Evolutionary conservation across 2,329 filamentous ascomycete genomes (phyloP), one percentile per base, ranked within the genome.

Genomic region (Tolypocladium tropicale): DNA sequence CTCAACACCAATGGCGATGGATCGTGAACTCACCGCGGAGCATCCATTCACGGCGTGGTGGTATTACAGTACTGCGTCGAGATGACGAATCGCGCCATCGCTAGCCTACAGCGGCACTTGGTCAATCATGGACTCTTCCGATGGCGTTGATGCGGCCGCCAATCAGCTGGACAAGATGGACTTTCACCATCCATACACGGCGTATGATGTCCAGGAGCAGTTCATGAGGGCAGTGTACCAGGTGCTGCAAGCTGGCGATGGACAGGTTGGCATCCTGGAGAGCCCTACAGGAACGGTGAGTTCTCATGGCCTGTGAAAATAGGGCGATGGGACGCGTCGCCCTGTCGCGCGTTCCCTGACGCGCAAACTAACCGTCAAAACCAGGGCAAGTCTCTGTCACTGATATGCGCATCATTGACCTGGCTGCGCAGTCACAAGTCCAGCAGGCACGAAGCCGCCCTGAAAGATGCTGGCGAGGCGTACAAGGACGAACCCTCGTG

Each of bases 391-490:
- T 96, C 92, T 1, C 73, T 96, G 49, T 96, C 92, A 61, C 78
- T 96, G 32, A 94, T 96, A 60, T 96, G 92, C 67, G 88, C 87
- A 43, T 86, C 91, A 6, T 71, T 96, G 64, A 95, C 91, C 3
- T 96, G 92, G 92, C 77, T 96, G n/a, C 85, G 92, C 52, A 82
- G 89, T 56, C 82, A 92, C 72, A 93, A 95, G 68, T 84, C 71
- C 68, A 76, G 65, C 62, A 69, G 58, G 71, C 86, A 76, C 70
- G 87, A 76, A 69, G 78, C 67, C 61, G 79, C 64, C 50, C 79
- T 76, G 56, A 76, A 68, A 57, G 71, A 65, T 57, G 78, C 69
- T 52, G 76, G 70, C 2, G 66, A 72, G 1, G 64, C 71, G 2
- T 76, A 76, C 61, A 72, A 83, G 56, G 86, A 88, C 61, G 90